These are phyloP conservation scores for Diplosphaera chodatii DNA, from an alignment of 139 green algal genomes.

Conservation along the genomic window DNA sequence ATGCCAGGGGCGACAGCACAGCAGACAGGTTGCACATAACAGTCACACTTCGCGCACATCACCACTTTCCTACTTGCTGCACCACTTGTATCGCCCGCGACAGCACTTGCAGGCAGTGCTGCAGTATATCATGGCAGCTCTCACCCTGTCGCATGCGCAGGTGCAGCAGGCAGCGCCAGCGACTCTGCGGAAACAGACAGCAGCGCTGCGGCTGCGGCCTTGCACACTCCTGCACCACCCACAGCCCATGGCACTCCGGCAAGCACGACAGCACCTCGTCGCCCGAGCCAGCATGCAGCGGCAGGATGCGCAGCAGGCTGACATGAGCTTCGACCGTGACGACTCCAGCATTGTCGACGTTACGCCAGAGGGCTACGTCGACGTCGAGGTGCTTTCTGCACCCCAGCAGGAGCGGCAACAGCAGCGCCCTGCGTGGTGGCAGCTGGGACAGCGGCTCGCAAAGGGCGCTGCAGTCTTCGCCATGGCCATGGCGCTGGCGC, in stretches of 20 bases:
- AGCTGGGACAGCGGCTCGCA: not conserved
- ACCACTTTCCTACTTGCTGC: no score
- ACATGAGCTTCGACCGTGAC: not conserved
- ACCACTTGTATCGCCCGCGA: no score
- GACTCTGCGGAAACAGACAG: not conserved
- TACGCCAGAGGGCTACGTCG: not conserved
- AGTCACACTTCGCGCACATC: no score
- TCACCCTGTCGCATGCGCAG: not conserved
- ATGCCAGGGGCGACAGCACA: no score
- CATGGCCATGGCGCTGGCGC: not conserved
- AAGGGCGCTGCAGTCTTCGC: conserved; percentile 3
- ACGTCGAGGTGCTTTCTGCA: not conserved
- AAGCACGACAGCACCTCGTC: not conserved
- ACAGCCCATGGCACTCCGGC: not conserved
- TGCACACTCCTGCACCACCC: not conserved
- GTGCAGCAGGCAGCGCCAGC: not conserved
- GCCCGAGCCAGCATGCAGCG: not conserved
- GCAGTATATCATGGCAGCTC: no score
- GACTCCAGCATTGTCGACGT: not conserved
- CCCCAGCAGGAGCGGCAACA: not conserved
- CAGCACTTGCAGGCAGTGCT: no score
- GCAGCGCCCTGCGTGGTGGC: not conserved
- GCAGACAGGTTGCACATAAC: no score
- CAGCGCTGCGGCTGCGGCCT: not conserved
- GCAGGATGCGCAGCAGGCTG: not conserved